phyloP scores from a whole-genome alignment of 257 asterid genomes.

The Agastache rugosa region DNA sequence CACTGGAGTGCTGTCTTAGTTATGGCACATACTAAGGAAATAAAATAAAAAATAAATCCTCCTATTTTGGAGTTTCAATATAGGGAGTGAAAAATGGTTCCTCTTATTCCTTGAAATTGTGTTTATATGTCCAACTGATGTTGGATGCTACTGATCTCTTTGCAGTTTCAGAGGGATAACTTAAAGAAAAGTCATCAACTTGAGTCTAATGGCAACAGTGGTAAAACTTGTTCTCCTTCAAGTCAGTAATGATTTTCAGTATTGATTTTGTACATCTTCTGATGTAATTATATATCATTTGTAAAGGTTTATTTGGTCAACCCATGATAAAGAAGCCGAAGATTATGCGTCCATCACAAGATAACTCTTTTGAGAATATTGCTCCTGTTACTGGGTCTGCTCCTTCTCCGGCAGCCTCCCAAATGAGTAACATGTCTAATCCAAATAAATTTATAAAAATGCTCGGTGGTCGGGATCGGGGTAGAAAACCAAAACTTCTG shows the following conservation, averaged over 20 bases:
- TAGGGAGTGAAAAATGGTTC: not conserved
- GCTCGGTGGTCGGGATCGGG: slow-evolving; percentile 88
- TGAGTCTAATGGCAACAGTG: slow-evolving; percentile 76
- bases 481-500: slow-evolving; percentile 69
- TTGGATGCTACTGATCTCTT: slow-evolving; percentile 28
- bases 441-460: slow-evolving; percentile 75
- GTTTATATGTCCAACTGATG: not conserved
- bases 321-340: slow-evolving; percentile 77
- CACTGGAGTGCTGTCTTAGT: slow-evolving; percentile 7
- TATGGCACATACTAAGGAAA: not conserved
- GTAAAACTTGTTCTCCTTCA: slow-evolving; percentile 45
- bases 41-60: not conserved
- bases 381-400: slow-evolving; percentile 62
- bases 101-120: slow-evolving; percentile 19
- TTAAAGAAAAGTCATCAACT: slow-evolving; percentile 63
- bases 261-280: slow-evolving; percentile 22
- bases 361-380: slow-evolving; percentile 70
- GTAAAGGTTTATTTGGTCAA: slow-evolving; percentile 88
- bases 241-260: slow-evolving; percentile 28
- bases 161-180: slow-evolving; percentile 71
- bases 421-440: slow-evolving; percentile 82
- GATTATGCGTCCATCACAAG: slow-evolving; percentile 67
- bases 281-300: slow-evolving; percentile 35
- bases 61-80: slow-evolving; percentile 19
- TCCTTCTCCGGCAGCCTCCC: slow-evolving; percentile 95